Percentiles rank a stretch among this genome's conserved stretches.
phyloP scores from a whole-genome alignment of 2,329 filamentous ascomycete species.

The Monosporascus cannonballus region DNA sequence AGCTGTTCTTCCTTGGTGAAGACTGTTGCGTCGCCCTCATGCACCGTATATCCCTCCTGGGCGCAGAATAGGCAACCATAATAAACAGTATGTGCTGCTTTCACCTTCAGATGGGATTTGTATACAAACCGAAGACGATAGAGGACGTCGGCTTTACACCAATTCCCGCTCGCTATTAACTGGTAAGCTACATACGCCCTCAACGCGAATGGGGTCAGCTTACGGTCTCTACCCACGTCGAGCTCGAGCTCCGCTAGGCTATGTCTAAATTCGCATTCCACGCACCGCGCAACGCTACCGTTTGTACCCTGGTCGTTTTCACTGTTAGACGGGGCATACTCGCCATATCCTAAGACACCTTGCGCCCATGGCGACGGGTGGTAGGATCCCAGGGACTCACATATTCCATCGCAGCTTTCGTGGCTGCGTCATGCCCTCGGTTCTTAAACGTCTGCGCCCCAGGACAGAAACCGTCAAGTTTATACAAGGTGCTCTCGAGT shows the following conservation, averaged over 20 bases:
- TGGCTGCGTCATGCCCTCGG: conserved; percentile 29
- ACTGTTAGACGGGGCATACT: conserved; percentile 1
- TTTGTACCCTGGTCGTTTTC: conserved; percentile 9
- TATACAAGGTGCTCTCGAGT: conserved; percentile 28
- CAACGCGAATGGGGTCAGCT: conserved; percentile 1
- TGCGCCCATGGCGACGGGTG: neutral
- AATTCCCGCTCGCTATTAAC: conserved; percentile 27
- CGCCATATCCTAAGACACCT: no score
- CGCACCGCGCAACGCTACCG: conserved; percentile 12
- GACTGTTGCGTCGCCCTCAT: conserved; percentile 36
- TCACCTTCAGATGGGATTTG: conserved; percentile 34
- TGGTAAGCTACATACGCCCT: neutral
- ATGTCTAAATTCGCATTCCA: conserved; percentile 15
- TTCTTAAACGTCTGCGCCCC: conserved; percentile 31
- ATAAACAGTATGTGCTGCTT: conserved; percentile 23
- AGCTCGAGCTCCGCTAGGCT: conserved; percentile 13
- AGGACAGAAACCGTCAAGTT: conserved; percentile 31
- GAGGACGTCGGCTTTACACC: conserved; percentile 25
- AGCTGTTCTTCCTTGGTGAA: conserved; percentile 31
- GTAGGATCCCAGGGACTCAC: conserved; percentile 7
- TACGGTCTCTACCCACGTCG: conserved; percentile 12
- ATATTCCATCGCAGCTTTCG: conserved; percentile 22
- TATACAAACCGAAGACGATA: conserved; percentile 36
- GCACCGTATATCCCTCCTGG: conserved; percentile 24
- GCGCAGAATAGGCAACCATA: conserved; percentile 36